Conservation (phyloP, 306 rosid species). For the Glycyrrhiza uralensis region DNA sequence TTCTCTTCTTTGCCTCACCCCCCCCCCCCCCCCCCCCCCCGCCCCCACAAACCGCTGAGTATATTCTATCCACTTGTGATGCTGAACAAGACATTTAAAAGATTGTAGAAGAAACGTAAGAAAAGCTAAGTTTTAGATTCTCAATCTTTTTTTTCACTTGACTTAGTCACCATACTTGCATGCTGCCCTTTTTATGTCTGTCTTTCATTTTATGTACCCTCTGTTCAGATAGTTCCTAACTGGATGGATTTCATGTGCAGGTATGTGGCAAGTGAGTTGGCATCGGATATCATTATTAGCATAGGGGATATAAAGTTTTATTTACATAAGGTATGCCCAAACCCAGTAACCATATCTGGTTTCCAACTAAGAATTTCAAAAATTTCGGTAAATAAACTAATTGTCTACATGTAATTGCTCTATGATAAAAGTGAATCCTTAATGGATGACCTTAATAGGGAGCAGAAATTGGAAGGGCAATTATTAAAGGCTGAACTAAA, state of each 20-base stretch:
- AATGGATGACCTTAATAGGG: neutral
- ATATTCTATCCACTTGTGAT: neutral
- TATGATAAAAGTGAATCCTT: neutral
- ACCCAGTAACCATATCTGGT: neutral
- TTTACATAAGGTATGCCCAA: constrained; percentile 76
- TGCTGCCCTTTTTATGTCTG: neutral
- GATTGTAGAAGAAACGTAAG: neutral
- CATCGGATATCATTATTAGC: constrained; percentile 61
- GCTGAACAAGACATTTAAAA: neutral
- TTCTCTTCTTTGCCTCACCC: neutral
- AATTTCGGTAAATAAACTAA: neutral
- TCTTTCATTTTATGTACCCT: constrained; percentile 6
- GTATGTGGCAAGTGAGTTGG: constrained; percentile 82
- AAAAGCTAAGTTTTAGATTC: neutral
- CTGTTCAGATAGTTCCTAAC: neutral
- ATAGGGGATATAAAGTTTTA: constrained; percentile 69
- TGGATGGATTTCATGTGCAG: constrained; percentile 46
- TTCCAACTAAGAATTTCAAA: neutral
- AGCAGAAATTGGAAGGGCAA: neutral
- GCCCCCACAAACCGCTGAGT: neutral
- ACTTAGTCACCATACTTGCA: neutral
- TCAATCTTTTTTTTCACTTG: neutral
- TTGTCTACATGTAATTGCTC: neutral
- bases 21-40: no score
- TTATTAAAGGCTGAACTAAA: neutral